Evolutionary conservation across 208 protist species (phyloP), one percentile per base, ranked within the genome.

Genomic region (Trichomonas vaginalis): DNA sequence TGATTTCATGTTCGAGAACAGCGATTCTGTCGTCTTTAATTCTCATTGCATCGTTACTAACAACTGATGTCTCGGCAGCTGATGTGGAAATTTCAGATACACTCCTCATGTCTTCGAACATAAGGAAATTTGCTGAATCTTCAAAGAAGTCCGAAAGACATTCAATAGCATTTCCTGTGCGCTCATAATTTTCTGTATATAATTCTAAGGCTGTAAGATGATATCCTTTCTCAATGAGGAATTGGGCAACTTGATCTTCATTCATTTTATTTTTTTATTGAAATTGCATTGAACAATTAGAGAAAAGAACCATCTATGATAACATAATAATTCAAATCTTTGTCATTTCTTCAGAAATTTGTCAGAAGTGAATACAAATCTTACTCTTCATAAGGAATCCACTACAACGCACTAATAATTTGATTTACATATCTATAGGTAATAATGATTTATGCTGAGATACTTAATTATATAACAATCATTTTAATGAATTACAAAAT

Each of bases 61-160:
- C 4, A 9, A 6, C 42, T 23, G 42, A 23, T 90, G 82, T 8
- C 23, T 90, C 82, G 12, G n/a, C 42, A n/a, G n/a, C 35, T 35
- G 3, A 45, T 3, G 82, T 45, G 14, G 82, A 90, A 35, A 90
- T 90, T 48, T 90, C 82, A 45, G 82, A 90, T 32, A 90, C 82
- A 37, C 82, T 90, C 42, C 42, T 90, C 82, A 90, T 90, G 9
- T 90, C 82, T 90, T 90, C 82, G 32, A 90, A 90, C 82, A 90
- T 90, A 9, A 90, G 42, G 48, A 90, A 90, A 90, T 90, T 90
- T 48, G 82, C 82, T 46, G 82, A 90, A 90, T 90, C 82, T 90
- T 90, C 82, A 17, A 90, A 90, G 42, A 90, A 90, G 14, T 90
- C n/a, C 12, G 82, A 90, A 12, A 90, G 23, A 48, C 4, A 35